A percentile compares a stretch with the other conserved stretches of the same genome.
Conservation (phyloP, 139 green algal species). For the Eudorina sp. region DNA sequence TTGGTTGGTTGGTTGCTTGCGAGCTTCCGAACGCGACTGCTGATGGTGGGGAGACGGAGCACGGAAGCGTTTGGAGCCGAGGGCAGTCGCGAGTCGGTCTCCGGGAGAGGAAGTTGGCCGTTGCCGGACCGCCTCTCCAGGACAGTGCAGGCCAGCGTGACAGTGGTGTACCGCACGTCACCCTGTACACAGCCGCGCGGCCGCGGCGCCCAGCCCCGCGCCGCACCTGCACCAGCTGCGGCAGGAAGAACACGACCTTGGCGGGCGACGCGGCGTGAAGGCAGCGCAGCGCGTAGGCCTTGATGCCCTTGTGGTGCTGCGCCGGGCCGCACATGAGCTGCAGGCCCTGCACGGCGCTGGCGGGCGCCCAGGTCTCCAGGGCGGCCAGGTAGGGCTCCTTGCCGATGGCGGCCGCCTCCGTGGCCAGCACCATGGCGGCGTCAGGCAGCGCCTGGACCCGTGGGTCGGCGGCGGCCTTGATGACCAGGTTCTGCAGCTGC, state of each 20-base stretch:
- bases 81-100: no score
- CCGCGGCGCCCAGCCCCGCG: neutral
- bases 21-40: no score
- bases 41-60: no score
- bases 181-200: no score
- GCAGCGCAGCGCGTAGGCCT: constrained; percentile 66
- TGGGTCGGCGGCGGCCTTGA: neutral
- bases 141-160: no score
- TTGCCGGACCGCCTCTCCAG: no score
- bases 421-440: constrained; percentile 73
- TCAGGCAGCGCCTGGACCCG: constrained; percentile 59
- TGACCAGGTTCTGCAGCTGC: constrained; percentile 15
- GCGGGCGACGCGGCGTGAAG: constrained; percentile 60
- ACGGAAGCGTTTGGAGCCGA: no score
- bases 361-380: constrained; percentile 71
- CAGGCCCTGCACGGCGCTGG: constrained; percentile 73
- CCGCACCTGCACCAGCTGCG: constrained; percentile 91
- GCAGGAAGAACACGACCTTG: constrained; percentile 90
- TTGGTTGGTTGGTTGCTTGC: no score
- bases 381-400: constrained; percentile 55
- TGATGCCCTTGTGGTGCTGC: constrained; percentile 51
- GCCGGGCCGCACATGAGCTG: constrained; percentile 70
- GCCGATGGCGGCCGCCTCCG: constrained; percentile 23
- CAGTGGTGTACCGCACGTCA: no score
- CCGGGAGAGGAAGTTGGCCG: no score